phyloP scores from a whole-genome alignment of 2,329 filamentous ascomycete genomes.

The Diplodia intermedia region DNA sequence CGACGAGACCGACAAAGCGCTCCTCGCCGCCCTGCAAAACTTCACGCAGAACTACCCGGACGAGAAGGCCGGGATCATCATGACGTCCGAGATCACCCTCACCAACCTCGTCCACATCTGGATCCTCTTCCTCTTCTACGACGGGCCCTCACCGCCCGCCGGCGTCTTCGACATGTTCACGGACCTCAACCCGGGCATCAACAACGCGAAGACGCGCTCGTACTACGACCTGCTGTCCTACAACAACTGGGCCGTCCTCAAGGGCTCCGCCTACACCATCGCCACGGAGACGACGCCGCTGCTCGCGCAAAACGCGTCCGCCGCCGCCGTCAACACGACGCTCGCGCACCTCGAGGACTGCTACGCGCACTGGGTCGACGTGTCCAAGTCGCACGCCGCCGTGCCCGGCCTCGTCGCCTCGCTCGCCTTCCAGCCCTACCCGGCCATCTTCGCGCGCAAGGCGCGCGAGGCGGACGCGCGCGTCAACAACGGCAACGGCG shows the following conservation, averaged over 20 bases:
- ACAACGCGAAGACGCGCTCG: slow-evolving; percentile 56
- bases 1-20: slow-evolving; percentile 45
- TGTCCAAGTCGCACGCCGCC: slow-evolving; percentile 38
- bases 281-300: slow-evolving; percentile 45
- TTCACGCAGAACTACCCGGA: slow-evolving; percentile 66
- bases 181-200: slow-evolving; percentile 52
- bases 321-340: slow-evolving; percentile 35
- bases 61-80: slow-evolving; percentile 66
- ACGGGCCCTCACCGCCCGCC: slow-evolving; percentile 62
- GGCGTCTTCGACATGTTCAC: slow-evolving; percentile 65
- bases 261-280: slow-evolving; percentile 45
- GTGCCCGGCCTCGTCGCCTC: slow-evolving; percentile 44
- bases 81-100: slow-evolving; percentile 59
- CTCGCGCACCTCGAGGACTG: slow-evolving; percentile 9
- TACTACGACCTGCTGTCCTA: slow-evolving; percentile 56
- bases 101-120: slow-evolving; percentile 59
- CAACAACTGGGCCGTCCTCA: slow-evolving; percentile 53
- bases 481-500: not conserved
- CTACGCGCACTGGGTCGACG: slow-evolving; percentile 42
- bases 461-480: slow-evolving; percentile 34
- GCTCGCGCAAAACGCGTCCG: slow-evolving; percentile 23
- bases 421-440: slow-evolving; percentile 47
- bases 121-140: slow-evolving; percentile 69
- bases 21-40: slow-evolving; percentile 60
- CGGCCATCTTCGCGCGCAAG: slow-evolving; percentile 40